Base-by-base conservation (phyloP, 768 basidiomycete species). In the Calocera cornea region DNA sequence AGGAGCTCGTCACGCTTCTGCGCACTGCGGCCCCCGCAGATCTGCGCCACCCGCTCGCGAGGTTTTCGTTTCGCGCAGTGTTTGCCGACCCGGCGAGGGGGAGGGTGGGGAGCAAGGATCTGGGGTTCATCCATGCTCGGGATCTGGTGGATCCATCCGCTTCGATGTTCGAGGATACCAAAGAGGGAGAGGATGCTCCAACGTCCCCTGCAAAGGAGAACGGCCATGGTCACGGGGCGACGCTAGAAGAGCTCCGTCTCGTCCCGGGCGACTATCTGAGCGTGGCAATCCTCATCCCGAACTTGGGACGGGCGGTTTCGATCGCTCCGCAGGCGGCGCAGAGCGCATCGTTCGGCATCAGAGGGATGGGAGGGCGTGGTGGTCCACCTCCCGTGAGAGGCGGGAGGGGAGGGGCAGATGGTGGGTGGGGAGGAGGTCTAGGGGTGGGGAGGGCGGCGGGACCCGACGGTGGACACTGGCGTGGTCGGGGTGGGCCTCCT, bases 261-360 rank as follows among this genome's bases (percentile, higher is more conserved):
- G 81, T 90, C 0, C 89, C 90, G 0, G 90, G 90, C 19, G 90
- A 92, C 72, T 90, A 85, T 71, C 82, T 92, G 41, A 83, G 85
- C 70, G 80, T 92, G 60, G 81, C 87, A n/a, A 85, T 92, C 29
- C 74, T 87, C 33, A 60, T 27, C 27, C 54, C 54, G 11, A 11
- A 60, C 31, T 29, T 33, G 27, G 54, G 54, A 16, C 54, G 44
- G 24, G 44, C 44, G 16, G 19, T 47, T 19, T 5, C 44, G 19
- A 24, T 3, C 24, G 44, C 19, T 7, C 44, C 7, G 24, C 44
- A 47, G 44, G 44, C 44, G 7, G 44, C 44, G 16, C 44, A n/a
- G n/a, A n/a, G n/a, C n/a, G n/a, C 44, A 8, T 17, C 44, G 14
- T 29, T 33, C 3, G 31, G 54, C 54, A 60, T 60, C 27, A 14